Evolutionary conservation across 1,284 basidiomycete genomes (phyloP).

Genomic region (Entoloma clypeatum): DNA sequence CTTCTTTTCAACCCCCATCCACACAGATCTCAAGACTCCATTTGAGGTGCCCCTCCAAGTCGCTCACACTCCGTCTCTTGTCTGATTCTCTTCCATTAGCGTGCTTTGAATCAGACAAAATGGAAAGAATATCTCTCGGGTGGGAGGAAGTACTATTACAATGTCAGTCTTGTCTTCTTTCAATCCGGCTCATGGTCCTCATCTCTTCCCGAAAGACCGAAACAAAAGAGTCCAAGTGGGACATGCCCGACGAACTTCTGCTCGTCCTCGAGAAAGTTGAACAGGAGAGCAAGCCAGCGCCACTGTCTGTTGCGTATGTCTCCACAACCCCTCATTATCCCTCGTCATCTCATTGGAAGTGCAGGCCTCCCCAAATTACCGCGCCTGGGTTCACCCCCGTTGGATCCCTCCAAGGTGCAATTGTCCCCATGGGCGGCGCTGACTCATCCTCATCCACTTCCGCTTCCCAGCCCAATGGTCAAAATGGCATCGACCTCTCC

Average conservation of each 20-base stretch:
- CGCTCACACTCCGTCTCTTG: no score
- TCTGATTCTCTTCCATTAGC: slow-evolving; percentile 38
- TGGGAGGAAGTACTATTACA: slow-evolving; percentile 90
- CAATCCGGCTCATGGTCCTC: not conserved
- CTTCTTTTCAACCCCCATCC: slow-evolving; percentile 14
- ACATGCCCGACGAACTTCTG: slow-evolving; percentile 86
- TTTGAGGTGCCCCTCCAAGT: slow-evolving; percentile 75
- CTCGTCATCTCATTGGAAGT: not conserved
- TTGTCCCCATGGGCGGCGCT: slow-evolving; percentile 39
- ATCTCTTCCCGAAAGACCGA: slow-evolving; percentile 51
- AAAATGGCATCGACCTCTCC: slow-evolving; percentile 45
- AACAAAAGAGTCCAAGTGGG: slow-evolving; percentile 91
- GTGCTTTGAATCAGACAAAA: slow-evolving; percentile 78
- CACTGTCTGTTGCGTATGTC: slow-evolving; percentile 23
- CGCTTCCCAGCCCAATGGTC: slow-evolving; percentile 38
- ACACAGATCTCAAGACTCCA: slow-evolving; percentile 70
- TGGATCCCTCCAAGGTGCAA: slow-evolving; percentile 39
- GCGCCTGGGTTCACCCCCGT: slow-evolving; percentile 43
- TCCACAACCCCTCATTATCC: not conserved
- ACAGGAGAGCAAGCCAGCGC: slow-evolving; percentile 49
- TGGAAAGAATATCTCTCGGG: slow-evolving; percentile 94
- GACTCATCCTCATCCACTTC: slow-evolving; percentile 39
- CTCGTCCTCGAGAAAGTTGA: slow-evolving; percentile 81
- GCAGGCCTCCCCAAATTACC: slow-evolving; percentile 28
- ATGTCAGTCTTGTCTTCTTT: slow-evolving; percentile 45